Conservation (phyloP, 202 grass and related monocot species). For the Carex arenaria region DNA sequence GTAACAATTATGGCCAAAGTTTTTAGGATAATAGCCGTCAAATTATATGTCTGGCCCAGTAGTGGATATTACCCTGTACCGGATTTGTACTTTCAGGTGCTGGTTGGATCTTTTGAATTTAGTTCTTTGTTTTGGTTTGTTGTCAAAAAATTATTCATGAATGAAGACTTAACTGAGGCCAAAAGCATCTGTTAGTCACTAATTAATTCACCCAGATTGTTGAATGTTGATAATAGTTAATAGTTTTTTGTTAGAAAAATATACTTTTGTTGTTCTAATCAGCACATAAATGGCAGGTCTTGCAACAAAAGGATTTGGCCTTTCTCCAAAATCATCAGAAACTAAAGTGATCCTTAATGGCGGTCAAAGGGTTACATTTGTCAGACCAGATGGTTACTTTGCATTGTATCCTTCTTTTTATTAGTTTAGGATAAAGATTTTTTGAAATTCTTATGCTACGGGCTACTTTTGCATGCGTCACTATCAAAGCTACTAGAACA, state of each 20-base stretch:
- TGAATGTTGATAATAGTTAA: neutral
- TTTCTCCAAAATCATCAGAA: slow-evolving; percentile 62
- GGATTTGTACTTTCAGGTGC: neutral
- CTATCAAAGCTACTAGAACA: neutral
- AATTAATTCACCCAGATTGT: neutral
- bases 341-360: slow-evolving; percentile 96
- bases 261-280: neutral
- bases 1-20: neutral
- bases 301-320: slow-evolving; percentile 49
- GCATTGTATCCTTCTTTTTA: slow-evolving; percentile 76
- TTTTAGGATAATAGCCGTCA: neutral
- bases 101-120: neutral
- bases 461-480: neutral
- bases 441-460: neutral
- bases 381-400: slow-evolving; percentile 91
- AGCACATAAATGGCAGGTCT: slow-evolving; percentile 27
- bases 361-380: slow-evolving; percentile 77
- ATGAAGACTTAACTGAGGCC: neutral
- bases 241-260: neutral
- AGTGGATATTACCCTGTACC: neutral
- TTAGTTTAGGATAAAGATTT: neutral
- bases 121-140: neutral
- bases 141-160: neutral
- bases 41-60: neutral
- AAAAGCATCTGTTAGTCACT: neutral